phyloP scores from a whole-genome alignment of 768 basidiomycete species.

The Tricholoma flavovirens region DNA sequence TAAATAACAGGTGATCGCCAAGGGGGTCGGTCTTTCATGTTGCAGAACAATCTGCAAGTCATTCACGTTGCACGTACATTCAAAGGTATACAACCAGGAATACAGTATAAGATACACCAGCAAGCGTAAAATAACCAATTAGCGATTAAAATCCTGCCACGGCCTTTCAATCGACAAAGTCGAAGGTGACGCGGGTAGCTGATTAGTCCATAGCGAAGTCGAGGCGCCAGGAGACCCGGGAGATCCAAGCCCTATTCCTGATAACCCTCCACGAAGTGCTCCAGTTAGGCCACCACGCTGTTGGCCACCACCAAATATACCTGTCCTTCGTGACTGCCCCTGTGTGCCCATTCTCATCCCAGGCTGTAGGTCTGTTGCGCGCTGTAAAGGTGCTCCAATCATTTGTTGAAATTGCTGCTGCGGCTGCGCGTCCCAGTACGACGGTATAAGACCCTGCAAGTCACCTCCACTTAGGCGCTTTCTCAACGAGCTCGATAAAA shows the following conservation, averaged over 20 bases:
- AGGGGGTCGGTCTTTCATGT: too few species aligned
- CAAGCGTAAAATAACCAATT: constrained; percentile 12
- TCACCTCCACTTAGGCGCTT: constrained; percentile 20
- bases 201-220: constrained; percentile 32
- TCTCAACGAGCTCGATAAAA: constrained; percentile 29
- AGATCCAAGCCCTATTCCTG: background rate
- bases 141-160: constrained; percentile 42
- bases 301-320: constrained; percentile 50
- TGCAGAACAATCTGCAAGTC: too few species aligned
- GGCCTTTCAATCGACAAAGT: constrained; percentile 26
- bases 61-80: background rate
- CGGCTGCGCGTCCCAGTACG: constrained; percentile 27
- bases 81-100: background rate
- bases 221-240: background rate
- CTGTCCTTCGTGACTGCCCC: constrained; percentile 47
- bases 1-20: too few species aligned
- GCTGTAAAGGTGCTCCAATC: constrained; percentile 32
- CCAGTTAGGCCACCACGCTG: constrained; percentile 17
- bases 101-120: background rate
- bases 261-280: background rate
- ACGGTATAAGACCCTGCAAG: constrained; percentile 12
- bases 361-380: constrained; percentile 47
- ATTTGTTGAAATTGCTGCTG: constrained; percentile 25
- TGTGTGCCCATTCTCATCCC: constrained; percentile 39
- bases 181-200: constrained; percentile 35